phyloP scores from a whole-genome alignment of 805 yeast species.

The Candida chilensis region DNA sequence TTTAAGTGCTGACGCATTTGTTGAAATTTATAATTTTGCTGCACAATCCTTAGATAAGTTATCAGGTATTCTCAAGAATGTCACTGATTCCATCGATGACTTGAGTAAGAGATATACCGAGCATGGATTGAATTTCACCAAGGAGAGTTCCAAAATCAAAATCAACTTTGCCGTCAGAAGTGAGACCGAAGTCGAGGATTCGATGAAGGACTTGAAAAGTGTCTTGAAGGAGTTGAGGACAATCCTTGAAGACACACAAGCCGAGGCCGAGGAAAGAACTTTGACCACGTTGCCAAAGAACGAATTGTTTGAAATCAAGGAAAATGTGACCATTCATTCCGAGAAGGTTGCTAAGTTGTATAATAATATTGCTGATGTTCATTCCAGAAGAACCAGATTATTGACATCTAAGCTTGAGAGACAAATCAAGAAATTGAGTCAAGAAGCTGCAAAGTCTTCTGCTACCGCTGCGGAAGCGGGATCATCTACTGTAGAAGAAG shows the following conservation, averaged over 20 bases:
- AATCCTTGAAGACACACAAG: background rate
- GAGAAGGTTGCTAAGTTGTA: background rate
- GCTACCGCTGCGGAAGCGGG: background rate
- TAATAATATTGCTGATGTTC: background rate
- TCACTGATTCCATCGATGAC: background rate
- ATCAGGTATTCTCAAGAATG: background rate
- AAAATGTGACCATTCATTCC: background rate
- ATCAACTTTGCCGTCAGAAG: background rate
- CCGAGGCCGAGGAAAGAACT: background rate
- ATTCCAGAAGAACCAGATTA: background rate
- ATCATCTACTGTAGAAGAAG: no score
- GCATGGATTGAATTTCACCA: background rate
- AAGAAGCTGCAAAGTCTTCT: background rate
- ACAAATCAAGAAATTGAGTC: background rate
- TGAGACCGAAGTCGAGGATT: background rate
- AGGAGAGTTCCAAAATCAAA: background rate
- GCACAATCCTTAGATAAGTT: background rate
- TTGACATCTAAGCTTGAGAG: background rate
- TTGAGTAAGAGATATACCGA: background rate
- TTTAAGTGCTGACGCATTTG: background rate
- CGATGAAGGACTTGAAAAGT: background rate
- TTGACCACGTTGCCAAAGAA: background rate
- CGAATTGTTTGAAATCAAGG: background rate
- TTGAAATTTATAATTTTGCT: background rate
- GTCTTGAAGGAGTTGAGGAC: background rate